Base-by-base conservation (phyloP, 495 filamentous ascomycete species). In the Astrothelium macrocarpum region DNA sequence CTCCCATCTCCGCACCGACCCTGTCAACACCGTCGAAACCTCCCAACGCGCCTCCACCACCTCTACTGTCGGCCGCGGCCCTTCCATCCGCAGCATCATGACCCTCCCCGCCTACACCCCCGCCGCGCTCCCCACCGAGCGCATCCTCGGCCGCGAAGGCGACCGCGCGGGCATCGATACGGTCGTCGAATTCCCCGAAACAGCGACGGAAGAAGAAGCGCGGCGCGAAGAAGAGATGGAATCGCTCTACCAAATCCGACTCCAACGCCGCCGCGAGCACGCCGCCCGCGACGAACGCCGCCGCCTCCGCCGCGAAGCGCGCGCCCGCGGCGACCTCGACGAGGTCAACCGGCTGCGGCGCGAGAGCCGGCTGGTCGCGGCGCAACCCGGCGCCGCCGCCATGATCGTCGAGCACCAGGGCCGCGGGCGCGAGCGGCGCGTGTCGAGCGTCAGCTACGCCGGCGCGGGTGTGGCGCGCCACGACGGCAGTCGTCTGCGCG, bases 161-260 rank as follows among this genome's bases (percentile, higher is more conserved):
- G 94, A 77, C 71, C 83, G 94, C 29, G 92, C 78, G 49, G 94
- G 94, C 2, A 92, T 98, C 67, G 94, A 98, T 68, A 82, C 89
- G 36, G 92, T 98, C 2, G 77, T 97, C 32, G 94, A 98, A 73
- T 88, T 83, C 62, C 87, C 89, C 1, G 89, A 92, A 66, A 86
- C 84, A 12, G 73, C 72, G 2, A 83, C 87, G 26, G 87, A 92
- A 58, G 84, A 94, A 68, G 94, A 98, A 70, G 74, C 72, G 1
- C 78, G 91, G 39, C 81, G 94, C n/a, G 92, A 97, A 62, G 85
- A 89, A 34, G 88, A 97, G 70, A 97, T 97, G 94, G 88, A 92
- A 53, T 81, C 89, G 9, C 73, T 97, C 28, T 98, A 95, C 75
- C 90, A 95, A 71, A 89, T 97, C 53, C 89, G 94, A 28, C 73